Evolutionary conservation across 345 rosid species (phyloP).

Genomic region (Chamaenerion angustifolium): DNA sequence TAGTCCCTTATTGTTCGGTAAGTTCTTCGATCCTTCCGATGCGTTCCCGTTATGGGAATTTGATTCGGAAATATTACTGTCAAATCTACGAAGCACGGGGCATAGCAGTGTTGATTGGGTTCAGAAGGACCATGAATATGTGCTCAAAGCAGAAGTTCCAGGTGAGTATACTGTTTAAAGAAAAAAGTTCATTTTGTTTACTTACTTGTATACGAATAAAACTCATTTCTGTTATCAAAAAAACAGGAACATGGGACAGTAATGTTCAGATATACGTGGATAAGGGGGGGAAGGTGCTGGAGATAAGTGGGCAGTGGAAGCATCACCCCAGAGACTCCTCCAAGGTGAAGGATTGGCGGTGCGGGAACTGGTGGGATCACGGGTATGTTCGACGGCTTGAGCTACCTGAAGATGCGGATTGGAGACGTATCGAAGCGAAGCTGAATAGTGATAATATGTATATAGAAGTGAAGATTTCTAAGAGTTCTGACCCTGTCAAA

Average conservation of each 20-base stretch:
- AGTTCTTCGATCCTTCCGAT: constrained; percentile 84
- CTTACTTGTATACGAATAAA: too few species aligned
- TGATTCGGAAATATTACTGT: constrained; percentile 44
- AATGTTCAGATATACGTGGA: constrained; percentile 34
- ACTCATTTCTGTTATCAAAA: not conserved
- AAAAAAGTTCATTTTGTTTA: too few species aligned
- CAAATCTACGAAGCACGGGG: constrained; percentile 41
- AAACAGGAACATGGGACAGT: constrained; percentile 34
- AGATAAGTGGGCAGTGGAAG: constrained; percentile 67
- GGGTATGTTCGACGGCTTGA: constrained; percentile 78
- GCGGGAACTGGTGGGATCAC: constrained; percentile 69
- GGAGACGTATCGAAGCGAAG: constrained; percentile 33
- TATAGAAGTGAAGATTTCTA: constrained; percentile 60
- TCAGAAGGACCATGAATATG: constrained; percentile 60
- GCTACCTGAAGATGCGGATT: constrained; percentile 69
- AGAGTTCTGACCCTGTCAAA: constrained; percentile 9
- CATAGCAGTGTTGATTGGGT: constrained; percentile 61
- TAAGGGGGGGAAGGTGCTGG: constrained; percentile 57
- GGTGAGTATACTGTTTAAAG: constrained; percentile 17
- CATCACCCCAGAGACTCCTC: constrained; percentile 15
- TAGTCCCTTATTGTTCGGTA: constrained; percentile 71
- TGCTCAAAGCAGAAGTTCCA: constrained; percentile 60
- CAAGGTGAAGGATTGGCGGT: constrained; percentile 58
- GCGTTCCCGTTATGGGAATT: constrained; percentile 93
- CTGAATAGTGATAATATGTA: constrained; percentile 20